Conservation (phyloP, 2,329 filamentous ascomycete genomes). For the Nigrospora oryzae region DNA sequence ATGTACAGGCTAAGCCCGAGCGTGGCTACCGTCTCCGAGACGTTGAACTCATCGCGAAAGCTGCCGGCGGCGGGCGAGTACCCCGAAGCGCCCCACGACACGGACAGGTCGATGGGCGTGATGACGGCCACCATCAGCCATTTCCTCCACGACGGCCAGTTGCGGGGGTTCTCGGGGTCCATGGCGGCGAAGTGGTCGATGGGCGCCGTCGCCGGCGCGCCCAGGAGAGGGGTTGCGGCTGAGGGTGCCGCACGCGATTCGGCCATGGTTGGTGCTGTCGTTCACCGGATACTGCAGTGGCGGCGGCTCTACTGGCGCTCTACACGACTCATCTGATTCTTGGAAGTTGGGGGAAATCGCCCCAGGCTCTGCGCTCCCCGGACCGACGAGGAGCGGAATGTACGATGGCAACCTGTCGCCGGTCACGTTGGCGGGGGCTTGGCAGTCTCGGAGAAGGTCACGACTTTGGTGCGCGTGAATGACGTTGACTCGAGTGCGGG, state of each 20-base stretch:
- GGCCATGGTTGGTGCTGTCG: too few species aligned
- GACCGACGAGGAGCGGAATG: too few species aligned
- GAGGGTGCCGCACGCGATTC: neutral
- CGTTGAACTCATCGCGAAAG: conserved; percentile 29
- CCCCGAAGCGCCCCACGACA: conserved; percentile 35
- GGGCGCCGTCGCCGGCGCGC: neutral
- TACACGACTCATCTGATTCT: too few species aligned
- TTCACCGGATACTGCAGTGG: too few species aligned
- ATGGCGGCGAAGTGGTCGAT: conserved; percentile 6
- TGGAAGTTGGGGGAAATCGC: too few species aligned
- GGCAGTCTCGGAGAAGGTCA: too few species aligned
- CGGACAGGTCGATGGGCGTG: conserved; percentile 20
- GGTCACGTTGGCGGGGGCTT: too few species aligned
- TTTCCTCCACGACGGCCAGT: conserved; percentile 23
- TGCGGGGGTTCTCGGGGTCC: conserved; percentile 19
- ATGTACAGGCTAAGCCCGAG: conserved; percentile 37
- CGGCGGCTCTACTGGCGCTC: too few species aligned
- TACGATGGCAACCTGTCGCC: too few species aligned
- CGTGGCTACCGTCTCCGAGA: conserved; percentile 29
- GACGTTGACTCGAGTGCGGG: too few species aligned
- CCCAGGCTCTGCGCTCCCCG: too few species aligned
- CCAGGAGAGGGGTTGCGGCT: conserved; percentile 3
- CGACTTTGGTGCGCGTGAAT: too few species aligned
- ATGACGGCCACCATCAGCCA: conserved; percentile 22
- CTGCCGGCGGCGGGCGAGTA: conserved; percentile 33